phyloP scores from a whole-genome alignment of 202 grass and related monocot species.

The Thinopyrum obtusiflorum region DNA sequence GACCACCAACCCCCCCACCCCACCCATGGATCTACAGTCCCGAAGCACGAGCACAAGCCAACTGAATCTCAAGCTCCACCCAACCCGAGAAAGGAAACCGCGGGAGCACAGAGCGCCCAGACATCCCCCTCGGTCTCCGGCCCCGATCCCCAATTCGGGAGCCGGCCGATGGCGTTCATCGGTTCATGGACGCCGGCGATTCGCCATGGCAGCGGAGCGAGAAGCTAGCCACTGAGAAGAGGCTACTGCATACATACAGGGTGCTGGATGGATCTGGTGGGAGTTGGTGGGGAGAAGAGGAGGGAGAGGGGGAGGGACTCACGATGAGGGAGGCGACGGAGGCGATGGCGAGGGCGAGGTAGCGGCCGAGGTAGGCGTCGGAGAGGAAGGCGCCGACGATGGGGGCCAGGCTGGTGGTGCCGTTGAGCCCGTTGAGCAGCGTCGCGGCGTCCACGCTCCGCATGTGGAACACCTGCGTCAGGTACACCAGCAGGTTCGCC shows the following conservation, averaged over 20 bases:
- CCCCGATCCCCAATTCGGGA: background rate
- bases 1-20: constrained; percentile 11
- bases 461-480: constrained; percentile 87
- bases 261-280: background rate
- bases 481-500: constrained; percentile 89
- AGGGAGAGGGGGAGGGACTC: background rate
- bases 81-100: background rate
- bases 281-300: background rate
- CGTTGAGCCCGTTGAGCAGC: constrained; percentile 63
- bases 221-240: background rate
- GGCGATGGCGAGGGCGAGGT: constrained; percentile 68
- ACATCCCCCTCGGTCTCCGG: background rate
- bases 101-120: background rate
- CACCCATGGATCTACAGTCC: background rate
- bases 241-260: background rate
- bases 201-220: background rate
- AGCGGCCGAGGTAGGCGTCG: constrained; percentile 84
- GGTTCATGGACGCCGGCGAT: background rate
- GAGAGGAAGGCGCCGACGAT: constrained; percentile 93
- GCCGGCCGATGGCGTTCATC: background rate
- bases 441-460: constrained; percentile 66
- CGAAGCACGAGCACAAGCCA: background rate
- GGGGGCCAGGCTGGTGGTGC: constrained; percentile 77
- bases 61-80: constrained; percentile 15
- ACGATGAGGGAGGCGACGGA: constrained; percentile 74